Evolutionary conservation across 495 filamentous ascomycete species (phyloP).

Genomic region (Xylaria longipes): DNA sequence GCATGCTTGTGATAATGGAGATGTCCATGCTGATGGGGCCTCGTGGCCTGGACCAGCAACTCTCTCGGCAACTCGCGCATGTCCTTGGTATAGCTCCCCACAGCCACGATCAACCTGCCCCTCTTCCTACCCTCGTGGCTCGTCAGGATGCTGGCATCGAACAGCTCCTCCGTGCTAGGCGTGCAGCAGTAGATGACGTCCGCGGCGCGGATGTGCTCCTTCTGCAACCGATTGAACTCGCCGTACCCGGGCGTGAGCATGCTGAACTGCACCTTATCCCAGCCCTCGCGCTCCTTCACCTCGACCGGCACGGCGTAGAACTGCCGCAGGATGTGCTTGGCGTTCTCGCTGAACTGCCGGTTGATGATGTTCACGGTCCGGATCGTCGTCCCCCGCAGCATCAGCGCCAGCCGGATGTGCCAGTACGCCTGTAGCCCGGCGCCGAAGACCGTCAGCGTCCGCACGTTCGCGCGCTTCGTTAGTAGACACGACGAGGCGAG

Average conservation of each 20-base stretch:
- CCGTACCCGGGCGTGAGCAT: slow-evolving; percentile 73
- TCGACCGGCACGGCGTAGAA: slow-evolving; percentile 62
- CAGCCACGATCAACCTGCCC: slow-evolving; percentile 76
- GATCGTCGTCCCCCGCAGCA: slow-evolving; percentile 74
- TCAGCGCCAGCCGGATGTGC: slow-evolving; percentile 84
- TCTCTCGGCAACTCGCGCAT: slow-evolving; percentile 88
- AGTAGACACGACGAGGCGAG: slow-evolving; percentile 79
- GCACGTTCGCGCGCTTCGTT: slow-evolving; percentile 69
- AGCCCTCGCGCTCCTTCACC: slow-evolving; percentile 60
- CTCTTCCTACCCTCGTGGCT: slow-evolving; percentile 72
- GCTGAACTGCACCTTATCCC: slow-evolving; percentile 66
- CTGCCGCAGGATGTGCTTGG: slow-evolving; percentile 59
- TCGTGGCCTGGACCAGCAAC: slow-evolving; percentile 73
- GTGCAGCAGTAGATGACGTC: slow-evolving; percentile 81
- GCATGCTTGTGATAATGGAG: slow-evolving; percentile 75
- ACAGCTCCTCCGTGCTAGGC: slow-evolving; percentile 54
- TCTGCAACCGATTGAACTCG: slow-evolving; percentile 72
- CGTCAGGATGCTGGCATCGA: slow-evolving; percentile 64
- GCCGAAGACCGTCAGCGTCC: slow-evolving; percentile 85
- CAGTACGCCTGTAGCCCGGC: slow-evolving; percentile 90
- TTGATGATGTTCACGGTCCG: slow-evolving; percentile 82
- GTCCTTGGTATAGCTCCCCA: slow-evolving; percentile 82
- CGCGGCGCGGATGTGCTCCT: slow-evolving; percentile 68
- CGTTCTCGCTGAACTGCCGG: slow-evolving; percentile 62
- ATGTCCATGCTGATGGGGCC: slow-evolving; percentile 51